phyloP scores from a whole-genome alignment of 163 green algal species.

The Volvox carteri region DNA sequence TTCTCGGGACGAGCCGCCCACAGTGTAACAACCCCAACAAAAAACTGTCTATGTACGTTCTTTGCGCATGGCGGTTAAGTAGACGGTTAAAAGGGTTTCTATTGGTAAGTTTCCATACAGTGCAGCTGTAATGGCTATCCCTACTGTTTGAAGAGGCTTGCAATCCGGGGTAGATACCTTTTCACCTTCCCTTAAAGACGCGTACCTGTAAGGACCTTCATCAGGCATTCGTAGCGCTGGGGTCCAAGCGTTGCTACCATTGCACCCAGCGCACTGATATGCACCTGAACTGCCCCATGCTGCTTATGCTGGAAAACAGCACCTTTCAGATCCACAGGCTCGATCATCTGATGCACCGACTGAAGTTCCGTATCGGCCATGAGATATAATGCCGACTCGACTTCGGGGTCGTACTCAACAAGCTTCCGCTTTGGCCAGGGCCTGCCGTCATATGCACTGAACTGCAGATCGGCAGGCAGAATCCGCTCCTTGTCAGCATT shows the following conservation, averaged over 20 bases:
- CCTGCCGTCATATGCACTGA: neutral
- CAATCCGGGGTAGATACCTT: no score
- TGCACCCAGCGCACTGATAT: conserved; percentile 1
- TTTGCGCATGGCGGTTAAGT: no score
- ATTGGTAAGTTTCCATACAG: no score
- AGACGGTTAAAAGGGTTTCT: no score
- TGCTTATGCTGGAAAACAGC: conserved; percentile 29
- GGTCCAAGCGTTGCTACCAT: conserved; percentile 49
- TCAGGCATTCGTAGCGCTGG: conserved; percentile 43
- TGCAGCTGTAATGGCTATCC: no score
- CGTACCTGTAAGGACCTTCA: conserved; percentile 56
- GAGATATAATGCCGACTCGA: neutral
- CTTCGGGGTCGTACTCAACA: neutral
- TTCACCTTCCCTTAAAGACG: no score
- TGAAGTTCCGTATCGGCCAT: conserved; percentile 35
- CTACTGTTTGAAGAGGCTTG: no score
- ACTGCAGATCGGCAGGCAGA: neutral
- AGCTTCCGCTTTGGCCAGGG: neutral
- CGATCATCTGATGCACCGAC: conserved; percentile 26
- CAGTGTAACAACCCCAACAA: no score
- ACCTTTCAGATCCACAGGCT: conserved; percentile 10
- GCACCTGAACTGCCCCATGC: neutral
- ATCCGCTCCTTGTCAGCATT: no score
- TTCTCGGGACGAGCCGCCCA: no score
- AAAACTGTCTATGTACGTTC: no score